Evolutionary conservation across 768 basidiomycete species (phyloP).

Genomic region (Lactarius trivialis): DNA sequence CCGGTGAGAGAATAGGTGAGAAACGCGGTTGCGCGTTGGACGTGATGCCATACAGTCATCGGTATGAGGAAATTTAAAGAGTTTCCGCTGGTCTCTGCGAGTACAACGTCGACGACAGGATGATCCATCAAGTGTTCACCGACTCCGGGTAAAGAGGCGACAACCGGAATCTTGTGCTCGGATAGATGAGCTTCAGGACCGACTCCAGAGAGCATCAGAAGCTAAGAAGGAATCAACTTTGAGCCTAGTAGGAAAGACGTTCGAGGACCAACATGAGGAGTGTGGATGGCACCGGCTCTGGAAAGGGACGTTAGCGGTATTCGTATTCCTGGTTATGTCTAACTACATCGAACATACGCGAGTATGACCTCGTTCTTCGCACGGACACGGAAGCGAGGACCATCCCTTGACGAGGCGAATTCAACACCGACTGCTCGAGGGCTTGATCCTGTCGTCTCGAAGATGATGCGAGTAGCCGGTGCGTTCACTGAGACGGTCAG

Average conservation of each 20-base stretch:
- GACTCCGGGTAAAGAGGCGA: constrained; percentile 64
- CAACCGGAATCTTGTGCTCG: constrained; percentile 45
- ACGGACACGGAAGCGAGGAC: constrained; percentile 38
- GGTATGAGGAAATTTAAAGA: constrained; percentile 37
- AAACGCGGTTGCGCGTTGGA: constrained; percentile 25
- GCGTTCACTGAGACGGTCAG: constrained; percentile 54
- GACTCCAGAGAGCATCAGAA: constrained; percentile 70
- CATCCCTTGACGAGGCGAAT: constrained; percentile 36
- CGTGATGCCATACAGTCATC: not conserved
- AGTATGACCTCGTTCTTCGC: constrained; percentile 57
- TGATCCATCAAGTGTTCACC: constrained; percentile 73
- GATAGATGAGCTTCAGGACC: constrained; percentile 58
- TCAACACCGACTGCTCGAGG: constrained; percentile 57
- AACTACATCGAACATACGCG: constrained; percentile 37
- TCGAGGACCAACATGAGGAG: constrained; percentile 41
- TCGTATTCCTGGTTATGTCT: not conserved
- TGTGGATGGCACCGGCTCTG: constrained; percentile 58
- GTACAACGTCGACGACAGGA: constrained; percentile 43
- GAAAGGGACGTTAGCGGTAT: not conserved
- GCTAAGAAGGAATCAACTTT: constrained; percentile 30
- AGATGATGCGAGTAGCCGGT: constrained; percentile 51
- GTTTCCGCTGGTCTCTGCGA: constrained; percentile 44
- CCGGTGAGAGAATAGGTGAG: constrained; percentile 39
- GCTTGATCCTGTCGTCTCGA: constrained; percentile 31
- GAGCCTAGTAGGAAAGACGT: not conserved